Evolutionary conservation across 148 eudicot genomes (phyloP), one percentile per base, ranked within the genome.

Genomic region (Heliamphora exappendiculata): DNA sequence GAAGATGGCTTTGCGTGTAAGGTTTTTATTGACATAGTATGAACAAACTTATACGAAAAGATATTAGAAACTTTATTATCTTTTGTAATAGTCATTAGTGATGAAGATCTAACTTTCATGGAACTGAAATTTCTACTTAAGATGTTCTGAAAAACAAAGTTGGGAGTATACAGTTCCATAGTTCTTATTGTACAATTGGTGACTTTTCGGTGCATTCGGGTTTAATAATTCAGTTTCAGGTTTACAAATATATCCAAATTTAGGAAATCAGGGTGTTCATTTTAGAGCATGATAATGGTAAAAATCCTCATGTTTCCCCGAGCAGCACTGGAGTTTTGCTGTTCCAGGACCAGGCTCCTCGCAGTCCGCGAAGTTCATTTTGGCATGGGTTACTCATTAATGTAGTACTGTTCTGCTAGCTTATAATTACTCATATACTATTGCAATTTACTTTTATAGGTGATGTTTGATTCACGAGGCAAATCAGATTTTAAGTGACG

Each of bases 1-100:
- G 87, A 91, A 91, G 89, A 91, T 91, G 93, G 96, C 91, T 44
- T 84, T 89, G 72, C 88, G 96, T 76, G 96, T 91, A 89, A 74
- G 78, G 7, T 54, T 72, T 69, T 7, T 7, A n/a, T 65, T 37
- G 19, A 42, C 28, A 41, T n/a, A 44, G 22, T 42, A 22, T 41
- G 66, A 31, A 31, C 29, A 22, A 1, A 51, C 12, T 51, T 57
- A 24, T 57, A 0, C 5, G 8, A 12, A 22, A 57, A 57, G 6
- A 13, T 1, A 3, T 0, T n/a, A 1, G n/a, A 5, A 19, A 17
- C 8, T n/a, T 66, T n/a, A 63, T 63, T 33, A 63, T 63, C 39
- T 63, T 16, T 13, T 14, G 20, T 63, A 17, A 4, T 63, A 14
- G 8, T 3, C 34, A 5, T 63, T 63, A 0, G 4, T 31, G 62